Evolutionary conservation across 306 rosid genomes (phyloP).

Genomic region (Pyrus betulifolia): DNA sequence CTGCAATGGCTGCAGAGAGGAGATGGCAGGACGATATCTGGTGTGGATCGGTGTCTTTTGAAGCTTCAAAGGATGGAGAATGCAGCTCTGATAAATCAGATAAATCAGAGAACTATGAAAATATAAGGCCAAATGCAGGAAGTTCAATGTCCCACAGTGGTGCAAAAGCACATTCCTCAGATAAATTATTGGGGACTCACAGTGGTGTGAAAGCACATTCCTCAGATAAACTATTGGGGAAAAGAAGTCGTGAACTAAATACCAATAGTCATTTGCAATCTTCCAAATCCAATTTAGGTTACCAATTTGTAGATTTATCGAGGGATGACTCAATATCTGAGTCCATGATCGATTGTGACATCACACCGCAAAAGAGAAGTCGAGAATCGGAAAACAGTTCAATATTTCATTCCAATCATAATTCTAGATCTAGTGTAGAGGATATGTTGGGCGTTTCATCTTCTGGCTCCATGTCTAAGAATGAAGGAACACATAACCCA

Average conservation of each 20-base stretch:
- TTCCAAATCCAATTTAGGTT: conserved; percentile 20
- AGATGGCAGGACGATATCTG: conserved; percentile 90
- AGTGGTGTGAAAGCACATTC: conserved; percentile 8
- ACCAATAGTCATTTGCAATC: conserved; percentile 18
- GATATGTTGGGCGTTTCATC: conserved; percentile 24
- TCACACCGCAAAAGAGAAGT: conserved; percentile 19
- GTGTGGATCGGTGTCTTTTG: conserved; percentile 74
- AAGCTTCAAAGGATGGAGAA: conserved; percentile 42
- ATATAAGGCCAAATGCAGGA: conserved; percentile 23
- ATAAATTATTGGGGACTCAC: conserved; percentile 3
- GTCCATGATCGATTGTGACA: conserved; percentile 10
- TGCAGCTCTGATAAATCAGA: conserved; percentile 24
- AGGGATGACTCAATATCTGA: conserved; percentile 19
- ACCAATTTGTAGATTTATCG: conserved; percentile 38
- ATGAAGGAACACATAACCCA: conserved; percentile 13
- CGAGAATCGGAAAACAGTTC: conserved; percentile 17
- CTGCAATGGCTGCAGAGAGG: conserved; percentile 97
- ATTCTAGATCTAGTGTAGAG: conserved; percentile 25
- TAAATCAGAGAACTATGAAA: conserved; percentile 27
- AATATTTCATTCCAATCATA: conserved; percentile 22
- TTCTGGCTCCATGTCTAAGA: conserved; percentile 13
- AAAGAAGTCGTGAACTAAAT: conserved; percentile 42
- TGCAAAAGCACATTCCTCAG: conserved; percentile 16
- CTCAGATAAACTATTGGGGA: conserved; percentile 25
- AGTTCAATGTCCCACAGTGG: conserved; percentile 13